phyloP scores from a whole-genome alignment of 495 filamentous ascomycete genomes.

The Hypoxylon rickii region DNA sequence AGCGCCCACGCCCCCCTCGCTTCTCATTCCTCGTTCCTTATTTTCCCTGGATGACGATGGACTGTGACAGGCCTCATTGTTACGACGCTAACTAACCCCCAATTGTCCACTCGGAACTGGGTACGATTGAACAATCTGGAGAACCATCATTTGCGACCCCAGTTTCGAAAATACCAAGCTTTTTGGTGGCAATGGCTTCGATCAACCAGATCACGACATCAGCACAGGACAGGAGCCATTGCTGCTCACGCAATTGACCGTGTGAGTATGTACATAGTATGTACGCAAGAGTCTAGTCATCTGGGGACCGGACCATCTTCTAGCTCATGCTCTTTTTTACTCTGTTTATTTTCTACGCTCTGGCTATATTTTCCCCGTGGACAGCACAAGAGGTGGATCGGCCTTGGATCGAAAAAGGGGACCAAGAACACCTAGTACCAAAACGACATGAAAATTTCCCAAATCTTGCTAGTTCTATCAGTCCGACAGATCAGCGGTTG shows the following conservation, averaged over 20 bases:
- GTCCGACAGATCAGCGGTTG: background rate
- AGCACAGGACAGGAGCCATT: background rate
- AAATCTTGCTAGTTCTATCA: conserved; percentile 8
- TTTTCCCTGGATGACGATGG: conserved; percentile 16
- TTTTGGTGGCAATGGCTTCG: conserved; percentile 17
- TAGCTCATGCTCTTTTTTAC: background rate
- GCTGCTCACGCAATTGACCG: too few relatives aligned
- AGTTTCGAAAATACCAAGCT: conserved; percentile 24
- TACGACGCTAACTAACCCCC: conserved; percentile 10
- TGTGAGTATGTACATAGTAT: too few relatives aligned
- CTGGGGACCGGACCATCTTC: background rate
- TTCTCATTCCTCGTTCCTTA: conserved; percentile 17
- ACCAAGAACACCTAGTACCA: too few relatives aligned
- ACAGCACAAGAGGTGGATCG: background rate
- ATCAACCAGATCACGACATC: conserved; percentile 29
- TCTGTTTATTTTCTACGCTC: background rate
- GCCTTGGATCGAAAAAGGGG: too few relatives aligned
- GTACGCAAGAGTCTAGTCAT: background rate
- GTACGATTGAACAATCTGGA: too few relatives aligned
- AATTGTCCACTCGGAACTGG: background rate
- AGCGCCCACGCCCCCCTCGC: conserved; percentile 8
- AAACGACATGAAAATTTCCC: conserved; percentile 18
- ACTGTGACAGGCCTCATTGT: conserved; percentile 21
- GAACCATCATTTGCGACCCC: too few relatives aligned
- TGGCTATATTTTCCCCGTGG: background rate